Percentiles rank a stretch among this genome's conserved stretches.
These are phyloP conservation scores for Funneliformis geosporum DNA, from an alignment of 192 early-diverging fungal genomes.

Conservation along the genomic window DNA sequence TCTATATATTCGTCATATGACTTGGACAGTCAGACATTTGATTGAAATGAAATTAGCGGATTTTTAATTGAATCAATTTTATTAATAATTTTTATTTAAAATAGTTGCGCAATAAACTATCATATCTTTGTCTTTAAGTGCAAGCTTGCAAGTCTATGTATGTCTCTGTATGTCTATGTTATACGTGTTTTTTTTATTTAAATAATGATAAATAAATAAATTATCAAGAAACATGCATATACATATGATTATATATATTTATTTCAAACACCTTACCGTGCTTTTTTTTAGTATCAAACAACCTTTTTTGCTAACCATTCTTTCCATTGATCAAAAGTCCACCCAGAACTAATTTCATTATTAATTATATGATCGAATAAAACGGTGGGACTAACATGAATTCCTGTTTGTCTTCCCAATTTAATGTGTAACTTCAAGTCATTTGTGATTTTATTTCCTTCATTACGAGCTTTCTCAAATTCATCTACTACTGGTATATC, in stretches of 20 bases:
- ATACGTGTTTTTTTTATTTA: too few species aligned
- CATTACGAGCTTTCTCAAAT: conserved; percentile 50
- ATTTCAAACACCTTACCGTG: too few species aligned
- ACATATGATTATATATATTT: too few species aligned
- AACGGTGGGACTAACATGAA: conserved; percentile 79
- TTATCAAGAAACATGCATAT: too few species aligned
- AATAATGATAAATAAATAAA: too few species aligned
- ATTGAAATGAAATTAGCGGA: too few species aligned
- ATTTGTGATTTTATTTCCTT: conserved; percentile 67
- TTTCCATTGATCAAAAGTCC: conserved; percentile 68
- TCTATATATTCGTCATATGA: not conserved
- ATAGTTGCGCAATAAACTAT: too few species aligned
- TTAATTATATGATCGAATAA: conserved; percentile 68
- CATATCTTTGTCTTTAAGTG: too few species aligned
- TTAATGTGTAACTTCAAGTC: conserved; percentile 72
- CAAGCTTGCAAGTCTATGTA: too few species aligned
- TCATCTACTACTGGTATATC: conserved; percentile 43
- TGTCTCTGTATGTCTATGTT: too few species aligned
- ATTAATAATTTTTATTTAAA: too few species aligned
- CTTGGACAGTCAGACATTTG: not conserved
- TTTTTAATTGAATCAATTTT: too few species aligned
- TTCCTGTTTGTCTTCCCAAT: conserved; percentile 66
- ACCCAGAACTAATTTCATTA: conserved; percentile 65
- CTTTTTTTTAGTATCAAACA: not conserved
- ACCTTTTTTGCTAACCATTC: conserved; percentile 54